Evolutionary conservation across 1,284 basidiomycete species (phyloP), one percentile per base, ranked within the genome.

Genomic region (Puccinia novopanici): DNA sequence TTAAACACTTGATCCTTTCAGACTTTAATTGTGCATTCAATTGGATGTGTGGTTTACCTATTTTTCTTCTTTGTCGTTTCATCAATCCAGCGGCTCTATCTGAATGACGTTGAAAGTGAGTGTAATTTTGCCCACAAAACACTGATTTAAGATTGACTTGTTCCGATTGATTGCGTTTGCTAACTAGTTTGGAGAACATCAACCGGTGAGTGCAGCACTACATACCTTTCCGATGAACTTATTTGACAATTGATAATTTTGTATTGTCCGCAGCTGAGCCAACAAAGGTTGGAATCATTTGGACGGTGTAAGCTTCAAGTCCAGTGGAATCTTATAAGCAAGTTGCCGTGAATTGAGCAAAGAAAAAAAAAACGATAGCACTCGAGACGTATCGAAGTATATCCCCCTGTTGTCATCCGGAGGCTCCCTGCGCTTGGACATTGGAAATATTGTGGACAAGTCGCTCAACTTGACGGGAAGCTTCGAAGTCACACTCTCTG

Each of bases 161-260:
- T 63, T 72, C 30, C 19, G 50, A 40, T 40, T 13, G 70, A 27
- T 17, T 55, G 22, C 30, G 8, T 27, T 50, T n/a, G 8, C 67
- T 45, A 40, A 9, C 34, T n/a, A 80, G 71, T 80, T 54, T 80
- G 78, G 78, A 50, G 78, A 50, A 80, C 70, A 54, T 80, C 78
- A 27, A 80, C 78, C 13, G 65, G 76, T 72, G 17, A 72, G 40
- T 79, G 5, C 13, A 50, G 13, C 52, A 42, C 48, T 48, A n/a
- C 30, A n/a, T 8, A 19, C 30, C 10, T 52, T 27, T 73, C 19
- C 24, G 24, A 15, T 52, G 4, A 42, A 34, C 10, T 50, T 61
- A 2, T 74, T 61, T 61, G 34, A 74, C 34, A 34, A 45, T 50
- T 72, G 42, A 68, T n/a, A 37, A 13, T 55, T 27, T 61, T 2